Percentiles rank a stretch among this genome's conserved stretches.
Evolutionary conservation across 768 basidiomycete genomes (phyloP).

Genomic region (Kwoniella sp.): DNA sequence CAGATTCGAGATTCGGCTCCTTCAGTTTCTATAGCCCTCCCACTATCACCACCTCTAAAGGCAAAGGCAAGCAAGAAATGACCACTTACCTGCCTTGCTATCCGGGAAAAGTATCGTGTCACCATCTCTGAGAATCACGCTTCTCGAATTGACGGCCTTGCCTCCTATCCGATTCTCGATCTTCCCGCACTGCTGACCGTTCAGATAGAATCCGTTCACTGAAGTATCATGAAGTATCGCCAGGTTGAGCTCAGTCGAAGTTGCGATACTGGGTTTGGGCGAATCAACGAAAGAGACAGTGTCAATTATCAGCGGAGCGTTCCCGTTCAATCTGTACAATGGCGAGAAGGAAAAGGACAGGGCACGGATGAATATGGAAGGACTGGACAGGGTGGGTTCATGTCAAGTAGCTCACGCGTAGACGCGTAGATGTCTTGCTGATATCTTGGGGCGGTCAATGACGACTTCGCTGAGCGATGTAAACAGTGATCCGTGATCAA

Average conservation of each 20-base stretch:
- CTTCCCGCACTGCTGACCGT: slow-evolving; percentile 15
- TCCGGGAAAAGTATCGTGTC: slow-evolving; percentile 24
- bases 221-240: slow-evolving; percentile 35
- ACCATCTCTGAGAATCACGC: slow-evolving; percentile 25
- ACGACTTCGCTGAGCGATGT: slow-evolving; percentile 29
- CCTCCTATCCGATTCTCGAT: slow-evolving; percentile 6
- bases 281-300: no score
- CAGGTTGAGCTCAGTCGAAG: slow-evolving; percentile 18
- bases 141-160: not conserved
- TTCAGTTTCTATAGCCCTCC: no score
- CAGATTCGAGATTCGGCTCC: no score
- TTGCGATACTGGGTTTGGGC: slow-evolving; percentile 35
- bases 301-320: no score
- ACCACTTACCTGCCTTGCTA: slow-evolving; percentile 16
- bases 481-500: no score
- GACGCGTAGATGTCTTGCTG: slow-evolving; percentile 25
- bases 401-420: slow-evolving; percentile 17
- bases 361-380: no score
- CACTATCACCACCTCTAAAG: no score
- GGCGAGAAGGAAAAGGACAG: no score
- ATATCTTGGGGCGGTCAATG: slow-evolving; percentile 17
- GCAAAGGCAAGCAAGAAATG: no score
- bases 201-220: slow-evolving; percentile 32
- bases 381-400: no score
- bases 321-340: no score